phyloP scores from a whole-genome alignment of 331 rosid genomes.

The Acacia pycnantha region DNA sequence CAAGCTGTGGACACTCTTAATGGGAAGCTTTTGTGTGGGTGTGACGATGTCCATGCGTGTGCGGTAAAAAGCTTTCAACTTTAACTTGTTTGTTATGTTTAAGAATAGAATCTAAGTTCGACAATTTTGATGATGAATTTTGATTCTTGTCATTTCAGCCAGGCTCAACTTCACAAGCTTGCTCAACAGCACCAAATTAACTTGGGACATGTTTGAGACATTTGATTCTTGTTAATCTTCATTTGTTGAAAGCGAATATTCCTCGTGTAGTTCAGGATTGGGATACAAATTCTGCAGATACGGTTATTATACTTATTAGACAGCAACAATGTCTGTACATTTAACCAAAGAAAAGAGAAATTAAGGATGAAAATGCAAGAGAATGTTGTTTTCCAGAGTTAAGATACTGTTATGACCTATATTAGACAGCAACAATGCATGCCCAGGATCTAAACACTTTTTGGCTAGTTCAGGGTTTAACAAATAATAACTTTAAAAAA shows the following conservation, averaged over 20 bases:
- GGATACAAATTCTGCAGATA: background rate
- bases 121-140: background rate
- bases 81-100: background rate
- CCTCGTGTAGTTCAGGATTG: background rate
- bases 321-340: background rate
- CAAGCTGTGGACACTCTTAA: conserved; percentile 74
- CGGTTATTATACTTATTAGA: background rate
- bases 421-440: too few species aligned
- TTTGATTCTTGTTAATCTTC: background rate
- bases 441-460: too few species aligned
- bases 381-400: background rate
- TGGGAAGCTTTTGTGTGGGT: conserved; percentile 69
- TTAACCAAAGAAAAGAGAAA: background rate
- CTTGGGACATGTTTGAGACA: background rate
- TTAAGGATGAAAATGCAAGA: background rate
- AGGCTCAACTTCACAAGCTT: conserved; percentile 40
- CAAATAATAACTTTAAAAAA: background rate
- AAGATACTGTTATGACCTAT: background rate
- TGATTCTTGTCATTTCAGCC: conserved; percentile 29
- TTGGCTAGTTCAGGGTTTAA: too few species aligned
- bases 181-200: conserved; percentile 3
- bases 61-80: conserved; percentile 41
- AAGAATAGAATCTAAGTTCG: background rate
- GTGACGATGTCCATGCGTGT: conserved; percentile 63
- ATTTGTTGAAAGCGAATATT: background rate